phyloP scores from a whole-genome alignment of 2,329 filamentous ascomycete species.

The Lachnellula subtilissima region DNA sequence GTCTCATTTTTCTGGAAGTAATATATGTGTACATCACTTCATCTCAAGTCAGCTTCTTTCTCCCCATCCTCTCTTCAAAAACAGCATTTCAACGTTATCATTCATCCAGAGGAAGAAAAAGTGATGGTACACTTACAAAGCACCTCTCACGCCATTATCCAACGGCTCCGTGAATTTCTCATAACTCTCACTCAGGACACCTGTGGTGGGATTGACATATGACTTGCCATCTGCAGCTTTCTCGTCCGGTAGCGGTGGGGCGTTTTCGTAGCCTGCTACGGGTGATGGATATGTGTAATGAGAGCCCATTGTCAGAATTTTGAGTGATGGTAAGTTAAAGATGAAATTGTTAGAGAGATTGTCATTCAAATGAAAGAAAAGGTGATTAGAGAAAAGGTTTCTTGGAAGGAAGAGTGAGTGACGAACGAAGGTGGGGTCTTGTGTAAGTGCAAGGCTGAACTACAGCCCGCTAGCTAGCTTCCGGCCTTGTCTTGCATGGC shows the following conservation, averaged over 20 bases:
- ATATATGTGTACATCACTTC: conserved; percentile 78
- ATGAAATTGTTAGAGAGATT: background rate
- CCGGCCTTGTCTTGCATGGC: background rate
- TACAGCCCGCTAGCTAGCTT: background rate
- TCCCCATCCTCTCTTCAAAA: background rate
- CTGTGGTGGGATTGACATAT: conserved; percentile 59
- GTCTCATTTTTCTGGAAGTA: conserved; percentile 60
- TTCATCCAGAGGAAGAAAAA: background rate
- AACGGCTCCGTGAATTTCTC: conserved; percentile 64
- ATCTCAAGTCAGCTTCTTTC: background rate
- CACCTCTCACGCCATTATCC: conserved; percentile 60
- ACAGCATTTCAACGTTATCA: background rate
- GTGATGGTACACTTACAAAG: conserved; percentile 49
- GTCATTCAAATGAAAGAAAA: background rate
- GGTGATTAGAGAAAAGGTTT: background rate
- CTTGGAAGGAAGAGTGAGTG: background rate
- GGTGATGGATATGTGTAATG: conserved; percentile 47
- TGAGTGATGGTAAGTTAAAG: conserved; percentile 2
- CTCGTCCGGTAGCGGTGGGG: conserved; percentile 41
- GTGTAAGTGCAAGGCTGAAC: background rate
- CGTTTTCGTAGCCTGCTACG: conserved; percentile 45
- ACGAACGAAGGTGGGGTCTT: background rate
- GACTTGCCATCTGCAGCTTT: conserved; percentile 69
- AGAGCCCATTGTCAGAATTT: conserved; percentile 41
- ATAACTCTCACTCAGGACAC: conserved; percentile 63